Evolutionary conservation across 2,329 filamentous ascomycete species (phyloP).

Genomic region (Epichloe hybrida): DNA sequence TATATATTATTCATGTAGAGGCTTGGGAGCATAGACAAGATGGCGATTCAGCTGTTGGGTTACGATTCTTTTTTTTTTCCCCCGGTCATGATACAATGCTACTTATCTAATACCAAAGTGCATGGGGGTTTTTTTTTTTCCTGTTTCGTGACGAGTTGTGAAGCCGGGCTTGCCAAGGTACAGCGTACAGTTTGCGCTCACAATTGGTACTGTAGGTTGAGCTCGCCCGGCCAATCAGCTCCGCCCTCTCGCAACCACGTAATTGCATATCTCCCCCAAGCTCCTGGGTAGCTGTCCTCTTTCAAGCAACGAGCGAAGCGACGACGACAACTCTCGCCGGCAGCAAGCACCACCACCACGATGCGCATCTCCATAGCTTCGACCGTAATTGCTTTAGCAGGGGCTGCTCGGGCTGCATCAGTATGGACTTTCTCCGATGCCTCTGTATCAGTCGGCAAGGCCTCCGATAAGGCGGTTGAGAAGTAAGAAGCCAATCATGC

Average conservation of each 20-base stretch:
- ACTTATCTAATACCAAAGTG: too few species aligned
- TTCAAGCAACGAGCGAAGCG: constrained; percentile 6
- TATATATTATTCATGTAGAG: too few species aligned
- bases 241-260: constrained; percentile 11
- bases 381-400: constrained; percentile 32
- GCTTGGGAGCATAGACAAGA: not conserved
- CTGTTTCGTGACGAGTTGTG: too few species aligned
- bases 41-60: not conserved
- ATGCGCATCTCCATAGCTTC: constrained; percentile 27
- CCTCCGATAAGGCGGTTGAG: constrained; percentile 48
- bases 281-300: constrained; percentile 16
- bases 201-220: constrained; percentile 1
- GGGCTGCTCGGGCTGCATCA: constrained; percentile 37
- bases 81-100: too few species aligned
- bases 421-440: constrained; percentile 66
- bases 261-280: constrained; percentile 3
- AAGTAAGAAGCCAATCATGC: constrained; percentile 36
- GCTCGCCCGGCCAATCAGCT: constrained; percentile 8
- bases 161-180: not conserved
- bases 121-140: too few species aligned
- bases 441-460: constrained; percentile 54
- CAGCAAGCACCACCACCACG: constrained; percentile 9
- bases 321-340: constrained; percentile 2
- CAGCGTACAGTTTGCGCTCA: not conserved
- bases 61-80: too few species aligned